These are phyloP conservation scores for Trichophyton equinum DNA, from an alignment of 2,329 filamentous ascomycete genomes.

Conservation along the genomic window DNA sequence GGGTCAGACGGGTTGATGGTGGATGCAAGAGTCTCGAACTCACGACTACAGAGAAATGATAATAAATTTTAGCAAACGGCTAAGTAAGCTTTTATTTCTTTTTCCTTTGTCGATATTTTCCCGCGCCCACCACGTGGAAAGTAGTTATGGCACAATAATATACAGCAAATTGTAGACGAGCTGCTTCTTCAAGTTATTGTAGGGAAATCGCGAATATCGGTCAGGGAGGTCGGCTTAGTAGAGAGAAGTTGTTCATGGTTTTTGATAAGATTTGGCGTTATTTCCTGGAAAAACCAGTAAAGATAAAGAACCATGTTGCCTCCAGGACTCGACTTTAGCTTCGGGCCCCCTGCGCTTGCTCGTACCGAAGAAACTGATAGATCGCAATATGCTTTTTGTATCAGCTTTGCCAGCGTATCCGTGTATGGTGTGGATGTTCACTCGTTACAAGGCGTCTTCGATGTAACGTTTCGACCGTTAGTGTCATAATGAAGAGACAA, in stretches of 20 bases:
- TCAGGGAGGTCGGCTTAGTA: neutral
- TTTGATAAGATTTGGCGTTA: neutral
- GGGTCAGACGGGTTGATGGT: too few species aligned
- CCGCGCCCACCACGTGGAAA: neutral
- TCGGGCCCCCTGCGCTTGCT: neutral
- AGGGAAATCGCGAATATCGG: neutral
- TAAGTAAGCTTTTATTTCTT: neutral
- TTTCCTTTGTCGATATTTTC: neutral
- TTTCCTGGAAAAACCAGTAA: neutral
- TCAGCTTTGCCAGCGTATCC: neutral
- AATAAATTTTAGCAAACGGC: neutral
- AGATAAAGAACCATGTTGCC: neutral
- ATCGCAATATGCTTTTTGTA: slow-evolving; percentile 1
- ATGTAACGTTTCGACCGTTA: neutral
- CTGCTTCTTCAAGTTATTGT: neutral
- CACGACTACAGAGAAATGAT: neutral
- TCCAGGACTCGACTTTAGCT: neutral
- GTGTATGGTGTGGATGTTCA: neutral
- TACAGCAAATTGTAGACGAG: neutral
- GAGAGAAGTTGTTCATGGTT: neutral
- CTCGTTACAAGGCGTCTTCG: neutral
- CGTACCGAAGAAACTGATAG: slow-evolving; percentile 1
- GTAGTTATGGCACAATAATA: neutral
- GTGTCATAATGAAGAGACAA: neutral
- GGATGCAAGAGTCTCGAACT: too few species aligned